Evolutionary conservation across 2,329 filamentous ascomycete genomes (phyloP).

Genomic region (Truncatella angustata): DNA sequence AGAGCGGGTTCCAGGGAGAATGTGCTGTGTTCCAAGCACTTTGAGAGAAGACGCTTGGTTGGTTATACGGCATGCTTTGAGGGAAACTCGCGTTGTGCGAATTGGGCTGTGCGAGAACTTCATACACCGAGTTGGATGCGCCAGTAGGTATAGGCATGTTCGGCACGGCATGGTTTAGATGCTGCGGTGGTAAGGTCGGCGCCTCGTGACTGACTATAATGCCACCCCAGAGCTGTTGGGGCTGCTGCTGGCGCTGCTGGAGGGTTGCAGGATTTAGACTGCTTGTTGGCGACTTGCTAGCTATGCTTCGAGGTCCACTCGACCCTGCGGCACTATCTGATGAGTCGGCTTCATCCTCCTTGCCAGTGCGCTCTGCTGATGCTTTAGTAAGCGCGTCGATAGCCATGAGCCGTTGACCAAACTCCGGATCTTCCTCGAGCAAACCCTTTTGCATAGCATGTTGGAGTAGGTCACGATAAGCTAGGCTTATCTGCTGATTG

Average conservation of each 20-base stretch:
- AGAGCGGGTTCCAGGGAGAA: constrained; percentile 34
- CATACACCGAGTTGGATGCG: constrained; percentile 31
- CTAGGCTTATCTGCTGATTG: constrained; percentile 71
- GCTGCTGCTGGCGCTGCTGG: neutral
- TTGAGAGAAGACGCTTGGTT: constrained; percentile 12
- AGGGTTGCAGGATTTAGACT: neutral
- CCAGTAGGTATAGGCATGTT: constrained; percentile 2
- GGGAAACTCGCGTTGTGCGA: constrained; percentile 54
- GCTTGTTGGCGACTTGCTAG: constrained; percentile 1
- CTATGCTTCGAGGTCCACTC: constrained; percentile 12
- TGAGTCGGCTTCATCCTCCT: constrained; percentile 25
- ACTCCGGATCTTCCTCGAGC: constrained; percentile 52
- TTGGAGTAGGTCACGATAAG: constrained; percentile 67
- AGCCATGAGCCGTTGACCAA: constrained; percentile 57
- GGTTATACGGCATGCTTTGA: constrained; percentile 31
- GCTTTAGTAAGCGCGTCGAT: constrained; percentile 56
- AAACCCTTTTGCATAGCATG: constrained; percentile 57
- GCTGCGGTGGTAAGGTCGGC: constrained; percentile 8
- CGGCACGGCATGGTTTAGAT: neutral
- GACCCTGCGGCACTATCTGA: constrained; percentile 19
- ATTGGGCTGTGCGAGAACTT: constrained; percentile 51
- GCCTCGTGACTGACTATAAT: constrained; percentile 24
- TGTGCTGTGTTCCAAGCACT: constrained; percentile 24
- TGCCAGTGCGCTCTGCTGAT: constrained; percentile 30
- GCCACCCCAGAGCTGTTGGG: constrained; percentile 22